Percentiles rank a stretch among this genome's conserved stretches.
These are phyloP conservation scores for Tolypocladium paradoxum DNA, from an alignment of 2,329 filamentous ascomycete species.

Conservation along the genomic window DNA sequence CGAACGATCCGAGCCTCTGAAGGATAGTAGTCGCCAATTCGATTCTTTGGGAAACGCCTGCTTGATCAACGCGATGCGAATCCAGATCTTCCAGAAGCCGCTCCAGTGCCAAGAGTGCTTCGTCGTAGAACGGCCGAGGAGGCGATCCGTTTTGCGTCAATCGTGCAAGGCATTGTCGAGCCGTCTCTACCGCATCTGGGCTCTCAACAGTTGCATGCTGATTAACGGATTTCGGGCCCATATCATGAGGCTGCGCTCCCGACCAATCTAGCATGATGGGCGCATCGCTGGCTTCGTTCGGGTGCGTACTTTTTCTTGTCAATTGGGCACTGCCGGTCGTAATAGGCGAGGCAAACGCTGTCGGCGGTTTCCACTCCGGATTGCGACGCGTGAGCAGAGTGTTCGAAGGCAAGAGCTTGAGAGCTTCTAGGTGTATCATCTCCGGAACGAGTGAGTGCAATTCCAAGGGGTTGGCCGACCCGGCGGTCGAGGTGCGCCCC, in stretches of 20 bases:
- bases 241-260: background rate
- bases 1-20: conserved; percentile 6
- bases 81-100: conserved; percentile 4
- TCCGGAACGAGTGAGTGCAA: background rate
- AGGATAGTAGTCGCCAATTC: conserved; percentile 9
- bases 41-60: conserved; percentile 1
- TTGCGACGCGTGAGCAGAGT: background rate
- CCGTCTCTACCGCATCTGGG: background rate
- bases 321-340: background rate
- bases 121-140: conserved; percentile 2
- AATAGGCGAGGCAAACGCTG: background rate
- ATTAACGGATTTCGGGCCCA: background rate
- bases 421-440: conserved; percentile 1
- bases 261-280: background rate
- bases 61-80: background rate
- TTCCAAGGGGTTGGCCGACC: background rate
- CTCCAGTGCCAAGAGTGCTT: conserved; percentile 4
- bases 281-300: background rate
- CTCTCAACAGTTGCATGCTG: background rate
- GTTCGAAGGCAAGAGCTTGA: background rate
- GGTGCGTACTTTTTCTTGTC: background rate
- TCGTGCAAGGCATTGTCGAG: conserved; percentile 1
- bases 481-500: background rate
- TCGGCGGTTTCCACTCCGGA: conserved; percentile 1
- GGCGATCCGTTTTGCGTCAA: background rate